Evolutionary conservation across 805 yeast genomes (phyloP).

Genomic region (Candida andamanensis): DNA sequence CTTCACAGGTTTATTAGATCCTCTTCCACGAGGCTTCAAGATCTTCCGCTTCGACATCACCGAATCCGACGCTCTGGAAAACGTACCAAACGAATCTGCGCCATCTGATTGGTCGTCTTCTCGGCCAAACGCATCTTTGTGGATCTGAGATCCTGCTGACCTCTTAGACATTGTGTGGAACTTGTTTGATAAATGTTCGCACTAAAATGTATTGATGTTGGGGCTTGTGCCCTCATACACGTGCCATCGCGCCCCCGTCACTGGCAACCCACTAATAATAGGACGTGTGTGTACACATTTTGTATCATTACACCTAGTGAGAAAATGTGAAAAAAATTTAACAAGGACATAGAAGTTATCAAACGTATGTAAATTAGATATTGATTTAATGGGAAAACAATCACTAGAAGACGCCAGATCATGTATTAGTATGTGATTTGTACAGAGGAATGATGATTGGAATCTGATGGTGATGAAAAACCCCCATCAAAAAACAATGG

Average conservation of each 20-base stretch:
- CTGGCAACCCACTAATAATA: neutral
- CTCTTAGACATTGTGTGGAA: constrained; percentile 54
- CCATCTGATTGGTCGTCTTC: constrained; percentile 18
- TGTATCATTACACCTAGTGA: neutral
- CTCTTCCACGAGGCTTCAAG: constrained; percentile 47
- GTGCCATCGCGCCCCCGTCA: neutral
- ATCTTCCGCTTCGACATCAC: constrained; percentile 68
- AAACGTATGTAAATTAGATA: constrained; percentile 6
- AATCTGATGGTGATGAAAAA: too few relatives aligned
- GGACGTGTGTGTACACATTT: neutral
- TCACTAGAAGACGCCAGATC: neutral
- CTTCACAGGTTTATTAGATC: neutral
- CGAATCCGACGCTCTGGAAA: constrained; percentile 50
- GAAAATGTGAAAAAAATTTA: constrained; percentile 2
- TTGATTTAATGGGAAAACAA: too few relatives aligned
- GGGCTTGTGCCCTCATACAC: neutral
- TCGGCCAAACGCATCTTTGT: constrained; percentile 42
- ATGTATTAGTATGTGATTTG: too few relatives aligned
- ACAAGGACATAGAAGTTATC: constrained; percentile 9
- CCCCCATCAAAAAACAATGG: neutral
- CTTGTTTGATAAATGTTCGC: neutral
- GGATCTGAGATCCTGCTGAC: constrained; percentile 59
- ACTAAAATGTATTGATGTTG: neutral
- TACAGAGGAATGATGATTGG: too few relatives aligned
- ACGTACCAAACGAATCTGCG: constrained; percentile 14